Conservation (phyloP, 2,329 filamentous ascomycete genomes). For the Chalaropsis thielavioides region DNA sequence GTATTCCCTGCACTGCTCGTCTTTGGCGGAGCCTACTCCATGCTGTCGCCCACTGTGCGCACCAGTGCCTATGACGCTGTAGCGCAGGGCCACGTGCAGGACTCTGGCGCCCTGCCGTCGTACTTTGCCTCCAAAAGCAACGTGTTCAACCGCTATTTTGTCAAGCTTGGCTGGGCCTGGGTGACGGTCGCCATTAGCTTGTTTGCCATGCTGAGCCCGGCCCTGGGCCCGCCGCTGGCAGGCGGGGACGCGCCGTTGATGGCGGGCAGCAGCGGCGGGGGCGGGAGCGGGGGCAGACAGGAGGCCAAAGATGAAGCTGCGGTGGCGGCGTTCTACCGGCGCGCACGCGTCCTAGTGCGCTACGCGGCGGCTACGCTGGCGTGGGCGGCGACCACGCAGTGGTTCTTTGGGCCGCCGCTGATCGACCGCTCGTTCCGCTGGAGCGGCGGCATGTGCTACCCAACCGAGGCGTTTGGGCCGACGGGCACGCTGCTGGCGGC, state of each 20-base stretch:
- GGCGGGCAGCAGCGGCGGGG: not conserved
- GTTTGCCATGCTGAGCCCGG: conserved; percentile 56
- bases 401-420: conserved; percentile 84
- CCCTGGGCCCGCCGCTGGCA: conserved; percentile 24
- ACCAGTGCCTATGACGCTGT: conserved; percentile 45
- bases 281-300: conserved; percentile 7
- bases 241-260: not conserved
- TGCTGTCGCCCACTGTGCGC: conserved; percentile 58
- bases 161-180: conserved; percentile 94
- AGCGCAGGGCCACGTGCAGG: conserved; percentile 47
- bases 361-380: conserved; percentile 59
- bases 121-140: conserved; percentile 96
- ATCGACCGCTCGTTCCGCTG: conserved; percentile 83
- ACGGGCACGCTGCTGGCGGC: conserved; percentile 1
- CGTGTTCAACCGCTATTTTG: conserved; percentile 81
- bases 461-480: conserved; percentile 28
- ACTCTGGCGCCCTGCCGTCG: conserved; percentile 38
- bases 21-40: conserved; percentile 67
- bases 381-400: conserved; percentile 86
- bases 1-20: conserved; percentile 66
- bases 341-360: conserved; percentile 45
- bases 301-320: not conserved
- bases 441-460: conserved; percentile 72
- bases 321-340: conserved; percentile 24
- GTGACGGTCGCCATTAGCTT: conserved; percentile 57